A percentile compares a stretch with the other conserved stretches of the same genome.
Evolutionary conservation across 176 grass and related monocot species (phyloP).

Genomic region (maize (Zea mays)): DNA sequence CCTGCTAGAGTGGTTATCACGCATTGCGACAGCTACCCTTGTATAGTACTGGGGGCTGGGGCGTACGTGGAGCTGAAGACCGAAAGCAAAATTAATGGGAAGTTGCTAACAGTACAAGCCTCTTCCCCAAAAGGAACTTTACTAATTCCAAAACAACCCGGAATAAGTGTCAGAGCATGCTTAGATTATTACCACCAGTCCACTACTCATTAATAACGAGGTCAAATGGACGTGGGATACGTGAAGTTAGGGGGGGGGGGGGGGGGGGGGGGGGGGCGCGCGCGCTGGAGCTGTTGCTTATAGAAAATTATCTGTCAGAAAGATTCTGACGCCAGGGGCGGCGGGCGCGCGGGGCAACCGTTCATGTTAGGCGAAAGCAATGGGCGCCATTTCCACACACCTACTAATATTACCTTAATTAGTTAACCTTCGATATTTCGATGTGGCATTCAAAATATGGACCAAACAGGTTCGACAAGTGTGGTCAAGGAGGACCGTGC

Average conservation of each 20-base stretch:
- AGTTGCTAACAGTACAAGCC: background rate
- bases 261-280: background rate
- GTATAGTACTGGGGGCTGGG: no score
- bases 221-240: constrained; percentile 11
- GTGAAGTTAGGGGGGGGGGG: background rate
- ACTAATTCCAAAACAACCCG: background rate
- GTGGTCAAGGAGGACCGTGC: background rate
- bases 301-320: background rate
- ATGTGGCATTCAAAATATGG: no score
- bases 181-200: background rate
- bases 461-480: no score
- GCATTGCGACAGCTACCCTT: background rate
- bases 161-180: background rate
- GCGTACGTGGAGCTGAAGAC: background rate
- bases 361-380: constrained; percentile 26
- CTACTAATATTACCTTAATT: no score
- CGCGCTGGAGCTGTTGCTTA: background rate
- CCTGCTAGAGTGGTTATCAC: background rate
- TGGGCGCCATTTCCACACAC: background rate
- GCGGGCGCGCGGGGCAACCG: background rate
- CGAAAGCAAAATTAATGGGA: background rate
- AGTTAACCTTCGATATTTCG: no score
- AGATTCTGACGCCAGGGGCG: constrained; percentile 7
- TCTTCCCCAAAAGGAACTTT: background rate
- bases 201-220: background rate